Evolutionary conservation across 352 stramenopile species (phyloP), one percentile per base, ranked within the genome.

Genomic region (Globisporangium cederbergense): DNA sequence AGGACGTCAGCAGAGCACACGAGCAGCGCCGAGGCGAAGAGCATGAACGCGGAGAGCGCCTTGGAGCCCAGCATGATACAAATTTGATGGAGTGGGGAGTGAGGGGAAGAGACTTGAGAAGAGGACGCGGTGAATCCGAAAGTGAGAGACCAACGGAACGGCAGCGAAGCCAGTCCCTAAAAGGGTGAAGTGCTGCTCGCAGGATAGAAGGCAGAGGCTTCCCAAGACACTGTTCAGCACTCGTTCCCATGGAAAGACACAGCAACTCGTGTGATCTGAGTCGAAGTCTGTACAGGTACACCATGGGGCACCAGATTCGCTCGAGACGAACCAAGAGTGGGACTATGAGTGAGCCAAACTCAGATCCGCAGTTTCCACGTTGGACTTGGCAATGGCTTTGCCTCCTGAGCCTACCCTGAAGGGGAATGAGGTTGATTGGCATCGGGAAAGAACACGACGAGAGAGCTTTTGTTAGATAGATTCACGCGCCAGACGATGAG

Each of bases 1-100:
- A 56, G 50, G 6, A 56, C 50, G 50, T 56, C 50, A 51, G 40
- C 25, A 18, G 40, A 61, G 40, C 2, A 18, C 10, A 51, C 22
- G 22, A 40, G 56, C 8, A 61, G 18, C 13, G 56, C 42, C 8
- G 25, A 36, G 8, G 40, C 25, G 22, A 61, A 49, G 18, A 61
- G 40, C 40, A 61, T 28, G 56, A 61, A 16, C 4, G 16, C 8
- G 6, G 40, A 28, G 13, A 61, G 56, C 11, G 56, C 11, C 32
- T 51, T 53, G 7, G 56, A 61, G 36, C 56, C 56, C 13, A 61
- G 56, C 56, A 61, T 61, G 56, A 40, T 46, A 28, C 50, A 28
- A 56, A 40, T 13, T 10, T n/a, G 16, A 8, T 52, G 2, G 46
- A 28, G 18, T 56, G 25, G 6, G 10, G 28, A 20, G 3, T 2